These are phyloP conservation scores for Crithidia bombi DNA, from an alignment of 208 protist genomes.

Conservation along the genomic window DNA sequence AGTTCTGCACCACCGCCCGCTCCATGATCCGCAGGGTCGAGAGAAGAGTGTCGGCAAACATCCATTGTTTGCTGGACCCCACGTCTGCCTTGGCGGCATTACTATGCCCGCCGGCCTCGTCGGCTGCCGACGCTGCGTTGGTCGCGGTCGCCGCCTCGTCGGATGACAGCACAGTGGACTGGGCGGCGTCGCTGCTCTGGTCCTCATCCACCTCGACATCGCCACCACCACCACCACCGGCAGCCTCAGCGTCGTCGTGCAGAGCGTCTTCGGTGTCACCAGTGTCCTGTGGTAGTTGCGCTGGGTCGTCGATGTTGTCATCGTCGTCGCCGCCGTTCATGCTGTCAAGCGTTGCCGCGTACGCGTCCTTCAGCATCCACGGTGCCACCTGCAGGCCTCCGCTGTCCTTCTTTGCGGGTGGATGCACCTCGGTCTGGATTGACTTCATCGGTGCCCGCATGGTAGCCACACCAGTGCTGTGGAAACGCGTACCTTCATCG, in stretches of 20 bases:
- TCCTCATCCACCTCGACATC: slow-evolving; percentile 24
- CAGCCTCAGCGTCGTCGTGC: slow-evolving; percentile 56
- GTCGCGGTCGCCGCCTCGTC: slow-evolving; percentile 8
- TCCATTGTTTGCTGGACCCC: slow-evolving; percentile 53
- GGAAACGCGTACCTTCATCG: slow-evolving; percentile 82
- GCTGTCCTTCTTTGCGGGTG: slow-evolving; percentile 53
- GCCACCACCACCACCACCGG: slow-evolving; percentile 24
- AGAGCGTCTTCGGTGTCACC: slow-evolving; percentile 38
- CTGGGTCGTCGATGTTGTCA: slow-evolving; percentile 52
- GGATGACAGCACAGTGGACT: slow-evolving; percentile 37
- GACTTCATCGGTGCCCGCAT: slow-evolving; percentile 79
- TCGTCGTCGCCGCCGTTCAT: slow-evolving; percentile 61
- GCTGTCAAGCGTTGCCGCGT: slow-evolving; percentile 45
- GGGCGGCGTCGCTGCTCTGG: slow-evolving; percentile 43
- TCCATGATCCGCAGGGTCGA: slow-evolving; percentile 90
- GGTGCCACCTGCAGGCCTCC: slow-evolving; percentile 78
- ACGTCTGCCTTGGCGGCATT: slow-evolving; percentile 2
- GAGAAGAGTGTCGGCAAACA: slow-evolving; percentile 80
- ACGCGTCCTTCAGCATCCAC: slow-evolving; percentile 92
- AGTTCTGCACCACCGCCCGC: slow-evolving; percentile 92
- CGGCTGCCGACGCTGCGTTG: background rate
- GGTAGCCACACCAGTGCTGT: slow-evolving; percentile 82
- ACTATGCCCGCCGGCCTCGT: slow-evolving; percentile 8
- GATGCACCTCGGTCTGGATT: slow-evolving; percentile 86
- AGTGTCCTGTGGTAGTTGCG: slow-evolving; percentile 17